phyloP scores from a whole-genome alignment of 176 grass and related monocot genomes.

The Cenchrus purpureus region DNA sequence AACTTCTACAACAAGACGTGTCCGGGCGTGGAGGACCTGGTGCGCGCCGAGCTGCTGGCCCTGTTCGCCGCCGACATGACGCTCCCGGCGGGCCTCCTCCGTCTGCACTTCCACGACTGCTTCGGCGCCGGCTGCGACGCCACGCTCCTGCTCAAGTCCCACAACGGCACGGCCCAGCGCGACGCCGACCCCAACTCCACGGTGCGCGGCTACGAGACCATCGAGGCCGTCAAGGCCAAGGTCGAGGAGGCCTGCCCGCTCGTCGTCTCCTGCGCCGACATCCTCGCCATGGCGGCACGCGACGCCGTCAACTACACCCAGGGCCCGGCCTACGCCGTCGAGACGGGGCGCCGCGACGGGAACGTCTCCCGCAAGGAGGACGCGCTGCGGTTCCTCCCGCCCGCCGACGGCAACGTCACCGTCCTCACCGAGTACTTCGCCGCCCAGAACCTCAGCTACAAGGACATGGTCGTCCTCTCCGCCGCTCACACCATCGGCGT shows the following conservation, averaged over 20 bases:
- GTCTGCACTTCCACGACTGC: conserved; percentile 77
- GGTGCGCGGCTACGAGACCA: conserved; percentile 61
- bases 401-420: conserved; percentile 55
- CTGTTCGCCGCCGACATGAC: conserved; percentile 44
- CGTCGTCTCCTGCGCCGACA: conserved; percentile 73
- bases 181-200: conserved; percentile 60
- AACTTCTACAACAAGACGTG: conserved; percentile 54
- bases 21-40: conserved; percentile 49
- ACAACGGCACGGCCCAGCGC: conserved; percentile 55
- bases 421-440: conserved; percentile 50
- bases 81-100: conserved; percentile 47
- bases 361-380: conserved; percentile 51
- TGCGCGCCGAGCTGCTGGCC: conserved; percentile 16
- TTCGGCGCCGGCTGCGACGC: conserved; percentile 62
- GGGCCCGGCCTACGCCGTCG: conserved; percentile 49
- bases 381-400: conserved; percentile 41
- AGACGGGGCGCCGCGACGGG: conserved; percentile 62
- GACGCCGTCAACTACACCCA: conserved; percentile 57
- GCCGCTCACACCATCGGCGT: conserved; percentile 67
- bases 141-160: conserved; percentile 56
- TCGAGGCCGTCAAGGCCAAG: conserved; percentile 63
- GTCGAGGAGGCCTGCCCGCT: conserved; percentile 59
- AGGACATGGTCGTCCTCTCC: conserved; percentile 75
- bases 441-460: conserved; percentile 58
- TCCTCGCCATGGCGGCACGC: conserved; percentile 69